Evolutionary conservation across 129 eudicot species (phyloP).

Genomic region (Mikania micrantha): DNA sequence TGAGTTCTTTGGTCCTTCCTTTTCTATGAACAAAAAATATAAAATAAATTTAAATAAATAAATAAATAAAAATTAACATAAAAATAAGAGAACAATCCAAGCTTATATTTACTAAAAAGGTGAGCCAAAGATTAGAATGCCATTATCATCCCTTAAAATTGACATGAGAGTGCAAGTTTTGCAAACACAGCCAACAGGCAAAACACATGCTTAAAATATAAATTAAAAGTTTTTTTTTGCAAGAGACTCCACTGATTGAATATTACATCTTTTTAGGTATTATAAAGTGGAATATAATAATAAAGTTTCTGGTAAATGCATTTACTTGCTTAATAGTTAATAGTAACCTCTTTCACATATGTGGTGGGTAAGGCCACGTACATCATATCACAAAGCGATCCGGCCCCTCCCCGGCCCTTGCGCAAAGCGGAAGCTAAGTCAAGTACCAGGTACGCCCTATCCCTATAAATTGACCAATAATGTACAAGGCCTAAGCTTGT

Average conservation of each 20-base stretch:
- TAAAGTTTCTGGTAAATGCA: background rate
- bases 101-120: background rate
- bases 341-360: no score
- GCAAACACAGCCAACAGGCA: background rate
- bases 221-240: background rate
- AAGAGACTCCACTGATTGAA: background rate
- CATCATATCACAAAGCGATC: no score
- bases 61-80: no score
- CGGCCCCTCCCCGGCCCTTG: no score
- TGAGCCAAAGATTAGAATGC: background rate
- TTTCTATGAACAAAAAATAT: no score
- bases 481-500: background rate
- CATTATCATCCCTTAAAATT: background rate
- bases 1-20: constrained; percentile 25
- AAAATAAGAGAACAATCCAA: background rate
- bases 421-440: no score
- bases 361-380: no score
- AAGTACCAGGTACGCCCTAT: no score
- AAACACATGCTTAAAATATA: background rate
- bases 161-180: background rate
- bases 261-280: background rate
- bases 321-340: background rate
- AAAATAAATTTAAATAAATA: no score
- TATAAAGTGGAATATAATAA: background rate
- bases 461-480: background rate